A percentile compares a stretch with the other conserved stretches of the same genome.
These are phyloP conservation scores for Volutella citrinella DNA, from an alignment of 2,329 filamentous ascomycete species.

Conservation along the genomic window DNA sequence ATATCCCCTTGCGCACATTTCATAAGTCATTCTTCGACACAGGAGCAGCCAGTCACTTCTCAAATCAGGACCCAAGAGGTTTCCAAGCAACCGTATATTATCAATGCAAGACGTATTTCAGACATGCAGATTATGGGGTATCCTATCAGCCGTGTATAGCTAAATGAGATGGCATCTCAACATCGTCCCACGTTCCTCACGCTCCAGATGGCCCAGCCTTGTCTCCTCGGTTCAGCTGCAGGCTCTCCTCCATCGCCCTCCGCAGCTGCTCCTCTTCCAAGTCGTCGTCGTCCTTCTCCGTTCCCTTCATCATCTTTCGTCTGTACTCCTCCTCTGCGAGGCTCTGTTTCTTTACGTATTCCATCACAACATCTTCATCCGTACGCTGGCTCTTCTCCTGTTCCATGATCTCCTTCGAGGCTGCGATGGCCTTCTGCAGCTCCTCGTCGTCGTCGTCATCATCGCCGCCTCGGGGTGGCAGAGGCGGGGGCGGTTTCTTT, in stretches of 20 bases:
- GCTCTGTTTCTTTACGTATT: conserved; percentile 75
- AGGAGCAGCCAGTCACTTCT: too few species aligned
- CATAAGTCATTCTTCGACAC: too few species aligned
- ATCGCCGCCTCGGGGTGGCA: conserved; percentile 10
- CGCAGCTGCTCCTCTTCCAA: conserved; percentile 50
- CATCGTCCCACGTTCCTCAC: too few species aligned
- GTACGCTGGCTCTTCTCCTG: conserved; percentile 42
- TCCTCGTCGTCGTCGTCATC: conserved; percentile 31
- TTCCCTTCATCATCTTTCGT: conserved; percentile 31
- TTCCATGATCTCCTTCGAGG: conserved; percentile 37
- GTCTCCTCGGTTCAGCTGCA: conserved; percentile 38
- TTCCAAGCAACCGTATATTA: too few species aligned
- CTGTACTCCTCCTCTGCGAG: conserved; percentile 61
- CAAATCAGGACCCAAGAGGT: too few species aligned
- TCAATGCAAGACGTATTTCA: too few species aligned
- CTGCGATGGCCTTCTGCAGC: conserved; percentile 39
- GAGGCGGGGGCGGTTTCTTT: conserved; percentile 22
- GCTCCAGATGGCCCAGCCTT: conserved; percentile 22
- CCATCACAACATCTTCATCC: conserved; percentile 70
- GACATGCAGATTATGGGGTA: background rate
- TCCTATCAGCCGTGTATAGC: background rate
- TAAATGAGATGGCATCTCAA: background rate
- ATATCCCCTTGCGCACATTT: too few species aligned
- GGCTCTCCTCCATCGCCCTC: conserved; percentile 53
- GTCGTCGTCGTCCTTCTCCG: conserved; percentile 27